These are phyloP conservation scores for Tolypocladium nubicola DNA, from an alignment of 2,329 filamentous ascomycete species.

Conservation along the genomic window DNA sequence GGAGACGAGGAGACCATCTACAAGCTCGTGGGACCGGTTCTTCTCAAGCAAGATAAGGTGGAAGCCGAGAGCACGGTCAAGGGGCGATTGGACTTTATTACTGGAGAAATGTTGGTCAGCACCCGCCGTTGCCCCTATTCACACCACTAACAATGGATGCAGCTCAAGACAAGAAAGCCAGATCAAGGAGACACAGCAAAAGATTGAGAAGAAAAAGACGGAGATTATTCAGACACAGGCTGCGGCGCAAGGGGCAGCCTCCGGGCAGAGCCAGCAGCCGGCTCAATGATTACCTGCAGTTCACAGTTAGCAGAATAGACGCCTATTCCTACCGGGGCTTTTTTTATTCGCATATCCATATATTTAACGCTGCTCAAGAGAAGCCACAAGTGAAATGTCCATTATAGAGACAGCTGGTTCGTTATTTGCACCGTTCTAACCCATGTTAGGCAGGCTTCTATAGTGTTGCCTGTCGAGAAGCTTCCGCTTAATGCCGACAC, in stretches of 20 bases:
- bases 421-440: neutral
- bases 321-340: neutral
- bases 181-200: conserved; percentile 45
- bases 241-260: conserved; percentile 32
- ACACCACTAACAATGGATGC: conserved; percentile 6
- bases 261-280: conserved; percentile 18
- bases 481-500: neutral
- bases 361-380: neutral
- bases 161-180: conserved; percentile 34
- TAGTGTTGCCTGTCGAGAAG: neutral
- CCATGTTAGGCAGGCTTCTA: neutral
- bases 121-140: neutral
- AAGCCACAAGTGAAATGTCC: neutral
- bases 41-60: conserved; percentile 86
- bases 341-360: neutral
- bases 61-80: conserved; percentile 90
- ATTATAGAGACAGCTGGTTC: neutral
- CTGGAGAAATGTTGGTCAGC: conserved; percentile 74
- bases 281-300: conserved; percentile 4
- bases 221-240: conserved; percentile 49
- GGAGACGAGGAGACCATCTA: conserved; percentile 82
- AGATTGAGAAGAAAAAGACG: conserved; percentile 47
- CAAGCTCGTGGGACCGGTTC: conserved; percentile 85
- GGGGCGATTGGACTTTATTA: conserved; percentile 82
- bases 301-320: neutral